phyloP scores from a whole-genome alignment of 2,329 filamentous ascomycete genomes.

The Aspergillus novofumigatus region DNA sequence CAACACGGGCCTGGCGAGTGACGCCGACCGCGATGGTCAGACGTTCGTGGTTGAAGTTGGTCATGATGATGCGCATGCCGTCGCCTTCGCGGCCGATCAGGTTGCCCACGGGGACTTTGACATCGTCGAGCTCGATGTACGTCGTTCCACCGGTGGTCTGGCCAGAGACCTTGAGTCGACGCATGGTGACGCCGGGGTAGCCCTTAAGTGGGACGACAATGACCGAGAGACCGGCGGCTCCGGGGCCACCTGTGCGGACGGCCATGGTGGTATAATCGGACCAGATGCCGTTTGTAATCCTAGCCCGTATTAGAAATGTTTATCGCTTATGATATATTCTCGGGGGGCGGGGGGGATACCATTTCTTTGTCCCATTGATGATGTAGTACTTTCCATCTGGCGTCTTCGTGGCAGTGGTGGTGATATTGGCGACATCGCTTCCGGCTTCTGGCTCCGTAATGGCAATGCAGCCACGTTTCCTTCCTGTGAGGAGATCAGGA shows the following conservation, averaged over 20 bases:
- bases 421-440: slow-evolving; percentile 69
- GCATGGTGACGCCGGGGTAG: slow-evolving; percentile 63
- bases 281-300: slow-evolving; percentile 70
- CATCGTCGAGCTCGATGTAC: slow-evolving; percentile 72
- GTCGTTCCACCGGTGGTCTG: slow-evolving; percentile 65
- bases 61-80: slow-evolving; percentile 73
- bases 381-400: slow-evolving; percentile 64
- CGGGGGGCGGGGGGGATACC: slow-evolving; percentile 36
- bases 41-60: slow-evolving; percentile 76
- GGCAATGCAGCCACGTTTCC: slow-evolving; percentile 67
- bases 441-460: slow-evolving; percentile 75
- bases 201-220: slow-evolving; percentile 67
- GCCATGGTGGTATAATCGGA: slow-evolving; percentile 66
- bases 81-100: slow-evolving; percentile 65
- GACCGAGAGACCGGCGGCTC: slow-evolving; percentile 60
- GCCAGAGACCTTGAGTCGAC: slow-evolving; percentile 63
- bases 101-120: slow-evolving; percentile 66
- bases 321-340: background rate
- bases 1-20: slow-evolving; percentile 60
- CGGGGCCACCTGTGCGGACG: slow-evolving; percentile 66
- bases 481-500: slow-evolving; percentile 63
- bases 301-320: slow-evolving; percentile 12
- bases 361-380: slow-evolving; percentile 74
- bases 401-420: slow-evolving; percentile 61
- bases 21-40: slow-evolving; percentile 62